phyloP scores from a whole-genome alignment of 2,329 filamentous ascomycete genomes.

The Neofusicoccum laricinum region DNA sequence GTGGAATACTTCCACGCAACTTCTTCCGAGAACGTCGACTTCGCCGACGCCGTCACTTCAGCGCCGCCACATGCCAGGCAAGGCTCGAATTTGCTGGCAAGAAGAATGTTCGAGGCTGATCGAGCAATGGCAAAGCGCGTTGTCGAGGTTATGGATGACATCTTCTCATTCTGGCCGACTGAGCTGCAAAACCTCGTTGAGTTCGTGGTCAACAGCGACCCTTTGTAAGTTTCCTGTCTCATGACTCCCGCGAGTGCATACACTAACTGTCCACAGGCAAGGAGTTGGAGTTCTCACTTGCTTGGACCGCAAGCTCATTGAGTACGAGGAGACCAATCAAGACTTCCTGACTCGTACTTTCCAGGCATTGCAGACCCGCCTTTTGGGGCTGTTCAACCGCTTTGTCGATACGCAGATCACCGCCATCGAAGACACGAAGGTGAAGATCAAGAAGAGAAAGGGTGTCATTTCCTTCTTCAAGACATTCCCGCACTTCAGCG shows the following conservation, averaged over 20 bases:
- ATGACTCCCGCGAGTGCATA: neutral
- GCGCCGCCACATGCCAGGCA: constrained; percentile 65
- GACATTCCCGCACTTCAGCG: constrained; percentile 84
- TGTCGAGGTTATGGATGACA: constrained; percentile 81
- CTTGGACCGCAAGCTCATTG: constrained; percentile 73
- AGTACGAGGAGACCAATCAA: constrained; percentile 86
- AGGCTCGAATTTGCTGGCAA: constrained; percentile 69
- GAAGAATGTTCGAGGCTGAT: constrained; percentile 83
- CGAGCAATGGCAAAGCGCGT: constrained; percentile 80
- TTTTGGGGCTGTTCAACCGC: constrained; percentile 75
- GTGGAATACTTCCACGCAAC: constrained; percentile 96
- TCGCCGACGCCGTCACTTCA: constrained; percentile 72
- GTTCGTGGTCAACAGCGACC: constrained; percentile 77
- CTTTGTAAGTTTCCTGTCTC: constrained; percentile 60
- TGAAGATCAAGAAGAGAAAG: constrained; percentile 98
- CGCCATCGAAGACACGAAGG: constrained; percentile 95
- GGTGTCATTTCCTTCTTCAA: constrained; percentile 95
- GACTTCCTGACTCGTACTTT: constrained; percentile 81
- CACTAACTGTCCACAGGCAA: constrained; percentile 57
- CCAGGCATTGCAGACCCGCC: constrained; percentile 72
- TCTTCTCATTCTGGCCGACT: constrained; percentile 77
- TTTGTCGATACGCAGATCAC: constrained; percentile 95
- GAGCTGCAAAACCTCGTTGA: constrained; percentile 79
- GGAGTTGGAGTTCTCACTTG: constrained; percentile 81
- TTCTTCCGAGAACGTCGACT: constrained; percentile 78